Conservation (phyloP, 2,329 filamentous ascomycete species). For the Pseudogymnoascus sp. region DNA sequence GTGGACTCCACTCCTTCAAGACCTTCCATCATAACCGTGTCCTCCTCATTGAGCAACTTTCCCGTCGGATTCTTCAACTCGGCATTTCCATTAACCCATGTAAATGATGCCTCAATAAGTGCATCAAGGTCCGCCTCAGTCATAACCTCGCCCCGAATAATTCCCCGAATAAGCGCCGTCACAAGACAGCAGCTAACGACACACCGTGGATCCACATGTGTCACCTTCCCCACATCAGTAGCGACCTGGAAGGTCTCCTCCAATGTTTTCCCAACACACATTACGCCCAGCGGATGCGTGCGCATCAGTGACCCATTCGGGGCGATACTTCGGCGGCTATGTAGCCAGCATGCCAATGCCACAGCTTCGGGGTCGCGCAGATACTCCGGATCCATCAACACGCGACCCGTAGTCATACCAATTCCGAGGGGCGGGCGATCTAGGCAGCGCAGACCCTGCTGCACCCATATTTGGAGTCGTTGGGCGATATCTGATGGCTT, state of each 20-base stretch:
- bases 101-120: conserved; percentile 34
- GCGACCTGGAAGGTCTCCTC: conserved; percentile 40
- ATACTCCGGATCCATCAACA: conserved; percentile 36
- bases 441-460: conserved; percentile 40
- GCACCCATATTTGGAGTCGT: conserved; percentile 42
- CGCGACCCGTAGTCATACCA: conserved; percentile 40
- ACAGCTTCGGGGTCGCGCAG: conserved; percentile 34
- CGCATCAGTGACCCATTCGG: conserved; percentile 49
- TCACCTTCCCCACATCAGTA: conserved; percentile 37
- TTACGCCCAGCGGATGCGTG: conserved; percentile 44
- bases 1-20: conserved; percentile 18
- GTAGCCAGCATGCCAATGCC: conserved; percentile 38
- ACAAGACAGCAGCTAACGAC: conserved; percentile 43
- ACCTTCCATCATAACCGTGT: background rate
- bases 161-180: conserved; percentile 40
- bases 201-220: conserved; percentile 47
- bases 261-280: conserved; percentile 36
- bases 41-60: background rate
- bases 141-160: conserved; percentile 40
- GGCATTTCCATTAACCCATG: conserved; percentile 31
- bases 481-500: conserved; percentile 37
- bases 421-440: conserved; percentile 43
- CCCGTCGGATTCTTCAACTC: conserved; percentile 21
- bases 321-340: conserved; percentile 34
- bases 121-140: conserved; percentile 36